A percentile compares a stretch with the other conserved stretches of the same genome.
Evolutionary conservation across 768 basidiomycete genomes (phyloP).

Genomic region (Lentinula edodes): DNA sequence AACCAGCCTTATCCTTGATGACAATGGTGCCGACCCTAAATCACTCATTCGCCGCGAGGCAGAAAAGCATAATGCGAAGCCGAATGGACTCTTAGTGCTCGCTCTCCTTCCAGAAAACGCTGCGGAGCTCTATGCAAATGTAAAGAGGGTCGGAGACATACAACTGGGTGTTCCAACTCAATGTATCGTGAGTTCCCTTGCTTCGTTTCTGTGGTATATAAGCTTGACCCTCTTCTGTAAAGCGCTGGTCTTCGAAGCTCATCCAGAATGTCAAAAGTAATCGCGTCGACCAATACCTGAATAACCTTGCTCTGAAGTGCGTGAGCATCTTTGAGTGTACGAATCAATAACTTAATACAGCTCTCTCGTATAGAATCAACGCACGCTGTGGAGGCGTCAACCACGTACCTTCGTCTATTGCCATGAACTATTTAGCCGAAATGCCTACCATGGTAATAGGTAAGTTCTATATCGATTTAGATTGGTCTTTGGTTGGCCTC

Average conservation of each 20-base stretch:
- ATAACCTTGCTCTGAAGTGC: conserved; percentile 60
- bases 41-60: background rate
- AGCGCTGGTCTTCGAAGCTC: conserved; percentile 25
- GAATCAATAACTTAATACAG: too few relatives aligned
- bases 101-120: conserved; percentile 26
- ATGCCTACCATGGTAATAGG: conserved; percentile 60
- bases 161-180: conserved; percentile 57
- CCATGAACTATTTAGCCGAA: conserved; percentile 28
- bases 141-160: conserved; percentile 33
- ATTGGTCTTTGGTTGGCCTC: background rate
- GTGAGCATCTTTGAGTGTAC: conserved; percentile 7
- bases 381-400: conserved; percentile 65
- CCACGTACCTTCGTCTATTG: conserved; percentile 37
- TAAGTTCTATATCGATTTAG: background rate
- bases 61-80: background rate
- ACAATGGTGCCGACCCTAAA: background rate
- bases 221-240: conserved; percentile 24
- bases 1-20: background rate
- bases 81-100: conserved; percentile 18
- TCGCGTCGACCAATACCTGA: conserved; percentile 46
- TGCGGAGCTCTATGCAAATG: conserved; percentile 18
- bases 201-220: background rate
- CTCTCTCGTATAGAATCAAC: conserved; percentile 41
- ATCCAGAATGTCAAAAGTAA: background rate
- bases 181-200: conserved; percentile 42